phyloP scores from a whole-genome alignment of 148 eudicot genomes.

The Camellia japonica region DNA sequence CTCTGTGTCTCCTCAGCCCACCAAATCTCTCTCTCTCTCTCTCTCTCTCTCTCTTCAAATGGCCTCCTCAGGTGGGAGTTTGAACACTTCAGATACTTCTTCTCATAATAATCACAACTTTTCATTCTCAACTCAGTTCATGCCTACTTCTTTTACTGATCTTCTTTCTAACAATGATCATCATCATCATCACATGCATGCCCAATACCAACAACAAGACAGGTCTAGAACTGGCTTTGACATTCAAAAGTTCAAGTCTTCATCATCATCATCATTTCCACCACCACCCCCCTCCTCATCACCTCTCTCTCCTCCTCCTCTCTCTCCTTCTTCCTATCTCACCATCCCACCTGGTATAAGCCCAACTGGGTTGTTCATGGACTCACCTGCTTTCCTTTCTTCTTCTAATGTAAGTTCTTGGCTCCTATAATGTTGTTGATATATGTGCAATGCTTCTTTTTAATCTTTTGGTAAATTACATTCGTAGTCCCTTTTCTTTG shows the following conservation, averaged over 20 bases:
- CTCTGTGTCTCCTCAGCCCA: neutral
- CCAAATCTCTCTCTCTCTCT: neutral
- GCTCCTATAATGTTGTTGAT: neutral
- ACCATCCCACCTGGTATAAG: slow-evolving; percentile 48
- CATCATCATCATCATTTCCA: slow-evolving; percentile 7
- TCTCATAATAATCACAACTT: slow-evolving; percentile 23
- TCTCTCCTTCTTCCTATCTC: slow-evolving; percentile 40
- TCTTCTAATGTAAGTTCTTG: slow-evolving; percentile 37
- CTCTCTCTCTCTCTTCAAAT: slow-evolving; percentile 15
- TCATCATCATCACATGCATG: neutral
- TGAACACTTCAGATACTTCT: slow-evolving; percentile 28
- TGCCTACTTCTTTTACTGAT: slow-evolving; percentile 57
- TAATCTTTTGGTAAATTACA: neutral
- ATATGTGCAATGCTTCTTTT: neutral
- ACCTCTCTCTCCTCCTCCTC: slow-evolving; percentile 33
- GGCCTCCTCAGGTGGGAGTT: slow-evolving; percentile 52
- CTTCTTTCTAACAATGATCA: slow-evolving; percentile 38
- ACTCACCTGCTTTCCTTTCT: slow-evolving; percentile 62
- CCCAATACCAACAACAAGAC: neutral
- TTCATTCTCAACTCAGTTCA: slow-evolving; percentile 28
- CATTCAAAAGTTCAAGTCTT: slow-evolving; percentile 46
- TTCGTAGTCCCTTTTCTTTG: too few relatives aligned
- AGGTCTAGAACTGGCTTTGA: slow-evolving; percentile 22
- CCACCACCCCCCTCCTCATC: slow-evolving; percentile 51
- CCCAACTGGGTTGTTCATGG: slow-evolving; percentile 60